A percentile compares a stretch with the other conserved stretches of the same genome.
Conservation (phyloP, 2,329 filamentous ascomycete genomes). For the Aspergillus hortae region DNA sequence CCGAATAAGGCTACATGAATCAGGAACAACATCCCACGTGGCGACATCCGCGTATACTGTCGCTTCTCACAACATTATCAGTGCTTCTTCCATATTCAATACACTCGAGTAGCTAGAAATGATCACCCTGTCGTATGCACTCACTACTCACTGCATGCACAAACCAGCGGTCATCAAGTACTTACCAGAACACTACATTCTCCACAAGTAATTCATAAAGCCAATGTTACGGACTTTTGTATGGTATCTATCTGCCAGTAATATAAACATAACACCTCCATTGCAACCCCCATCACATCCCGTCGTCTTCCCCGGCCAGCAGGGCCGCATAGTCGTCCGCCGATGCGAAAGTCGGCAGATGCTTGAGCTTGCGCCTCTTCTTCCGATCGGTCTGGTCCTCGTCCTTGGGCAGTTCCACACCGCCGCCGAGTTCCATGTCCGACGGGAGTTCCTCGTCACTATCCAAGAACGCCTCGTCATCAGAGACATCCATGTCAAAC, state of each 20-base stretch:
- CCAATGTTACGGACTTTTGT: slow-evolving; percentile 9
- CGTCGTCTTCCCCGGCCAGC: slow-evolving; percentile 66
- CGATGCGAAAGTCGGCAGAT: slow-evolving; percentile 87
- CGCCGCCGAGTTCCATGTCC: slow-evolving; percentile 44
- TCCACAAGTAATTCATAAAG: not conserved
- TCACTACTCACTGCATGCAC: no score
- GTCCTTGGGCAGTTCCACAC: slow-evolving; percentile 41
- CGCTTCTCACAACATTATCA: no score
- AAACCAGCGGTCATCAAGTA: no score
- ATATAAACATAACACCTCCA: slow-evolving; percentile 7
- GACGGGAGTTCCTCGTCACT: slow-evolving; percentile 55
- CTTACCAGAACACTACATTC: no score
- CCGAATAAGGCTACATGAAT: no score
- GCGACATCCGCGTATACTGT: no score
- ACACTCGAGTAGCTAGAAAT: not conserved
- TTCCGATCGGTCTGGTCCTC: slow-evolving; percentile 45
- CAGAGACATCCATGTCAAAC: slow-evolving; percentile 48
- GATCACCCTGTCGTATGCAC: no score
- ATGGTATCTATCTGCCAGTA: slow-evolving; percentile 13
- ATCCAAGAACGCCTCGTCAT: slow-evolving; percentile 46
- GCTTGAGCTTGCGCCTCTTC: slow-evolving; percentile 81
- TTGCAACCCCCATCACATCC: slow-evolving; percentile 23
- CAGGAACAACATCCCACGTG: no score
- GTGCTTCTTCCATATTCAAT: not conserved
- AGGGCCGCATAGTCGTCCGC: slow-evolving; percentile 90